Conservation (phyloP, 2,329 filamentous ascomycete genomes). For the Fusarium graminum region DNA sequence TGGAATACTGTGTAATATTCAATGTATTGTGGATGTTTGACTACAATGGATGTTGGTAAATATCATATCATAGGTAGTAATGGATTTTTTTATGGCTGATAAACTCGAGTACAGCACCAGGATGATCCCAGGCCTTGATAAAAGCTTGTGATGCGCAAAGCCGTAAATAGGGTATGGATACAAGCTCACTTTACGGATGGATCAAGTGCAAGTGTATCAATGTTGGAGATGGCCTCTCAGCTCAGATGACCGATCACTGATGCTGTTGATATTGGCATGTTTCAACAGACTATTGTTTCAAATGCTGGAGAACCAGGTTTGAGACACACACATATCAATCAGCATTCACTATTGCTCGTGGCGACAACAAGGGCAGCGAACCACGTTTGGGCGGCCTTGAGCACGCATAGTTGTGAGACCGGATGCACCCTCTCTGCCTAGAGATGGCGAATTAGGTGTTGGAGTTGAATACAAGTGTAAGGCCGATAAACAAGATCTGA, state of each 20-base stretch:
- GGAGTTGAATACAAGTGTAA: not conserved
- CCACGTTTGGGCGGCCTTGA: conserved; percentile 14
- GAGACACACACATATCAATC: not conserved
- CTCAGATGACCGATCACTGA: conserved; percentile 15
- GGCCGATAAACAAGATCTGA: conserved; percentile 20
- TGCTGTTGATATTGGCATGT: conserved; percentile 21
- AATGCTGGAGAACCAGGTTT: conserved; percentile 4
- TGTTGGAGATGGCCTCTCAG: conserved; percentile 9
- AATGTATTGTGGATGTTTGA: not conserved
- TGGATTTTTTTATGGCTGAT: not conserved
- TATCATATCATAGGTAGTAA: not conserved
- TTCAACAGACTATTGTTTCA: conserved; percentile 12
- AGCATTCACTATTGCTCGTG: not conserved
- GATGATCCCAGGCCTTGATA: not conserved
- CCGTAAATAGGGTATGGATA: conserved; percentile 27
- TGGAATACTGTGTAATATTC: conserved; percentile 13
- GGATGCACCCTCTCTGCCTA: conserved; percentile 15
- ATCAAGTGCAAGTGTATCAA: conserved; percentile 22
- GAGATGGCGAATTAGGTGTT: conserved; percentile 8
- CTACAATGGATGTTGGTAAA: not conserved
- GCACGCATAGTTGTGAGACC: conserved; percentile 28
- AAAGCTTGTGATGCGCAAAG: conserved; percentile 25
- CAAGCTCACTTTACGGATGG: conserved; percentile 24
- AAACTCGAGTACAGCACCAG: not conserved
- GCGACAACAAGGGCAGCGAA: not conserved